Evolutionary conservation across 1,139 yeast genomes (phyloP), one percentile per base, ranked within the genome.

Genomic region (Blastobotrys petasosporus): DNA sequence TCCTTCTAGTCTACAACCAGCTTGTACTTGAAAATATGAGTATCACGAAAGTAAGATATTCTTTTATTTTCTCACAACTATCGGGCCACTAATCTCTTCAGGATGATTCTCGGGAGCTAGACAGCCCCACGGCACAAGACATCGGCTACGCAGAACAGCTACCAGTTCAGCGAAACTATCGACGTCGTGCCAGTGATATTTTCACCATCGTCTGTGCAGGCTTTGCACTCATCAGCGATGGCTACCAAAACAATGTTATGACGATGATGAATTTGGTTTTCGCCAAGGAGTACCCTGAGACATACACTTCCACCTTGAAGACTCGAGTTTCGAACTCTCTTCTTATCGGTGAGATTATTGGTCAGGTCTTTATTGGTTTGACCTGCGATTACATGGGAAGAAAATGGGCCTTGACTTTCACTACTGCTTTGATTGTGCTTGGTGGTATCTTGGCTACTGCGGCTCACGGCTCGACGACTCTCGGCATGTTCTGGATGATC

Each of bases 401-500:
- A 54, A 79, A 79, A 58, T 70, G 60, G 70, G 79, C 83, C 9
- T 76, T 79, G 54, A 68, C 78, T 10, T 59, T 73, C 10, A 80
- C 82, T 7, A 77, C 83, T 1, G 51, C 70, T 10, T 63, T 78
- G 49, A 70, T 79, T 55, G 78, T 79, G 12, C 48, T 77, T 23
- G 84, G 84, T 39, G 71, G 82, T 13, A 66, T 75, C 40, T 50
- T 78, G 55, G 77, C 79, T 53, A 73, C 82, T 34, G 83, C 81
- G 15, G 66, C 83, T 8, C 79, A 77, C 53, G 85, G 83, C 41
- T 77, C 77, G 30, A 65, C 80, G 28, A 56, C 66, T 13, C 23
- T 28, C 13, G 83, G 82, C 10, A 75, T 79, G 81, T 79, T 84
- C 58, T 82, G 88, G 88, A 80, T 82, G 86, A 69, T 82, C 58